phyloP scores from a whole-genome alignment of 1,284 basidiomycete genomes.

The Microbotryum violaceum region DNA sequence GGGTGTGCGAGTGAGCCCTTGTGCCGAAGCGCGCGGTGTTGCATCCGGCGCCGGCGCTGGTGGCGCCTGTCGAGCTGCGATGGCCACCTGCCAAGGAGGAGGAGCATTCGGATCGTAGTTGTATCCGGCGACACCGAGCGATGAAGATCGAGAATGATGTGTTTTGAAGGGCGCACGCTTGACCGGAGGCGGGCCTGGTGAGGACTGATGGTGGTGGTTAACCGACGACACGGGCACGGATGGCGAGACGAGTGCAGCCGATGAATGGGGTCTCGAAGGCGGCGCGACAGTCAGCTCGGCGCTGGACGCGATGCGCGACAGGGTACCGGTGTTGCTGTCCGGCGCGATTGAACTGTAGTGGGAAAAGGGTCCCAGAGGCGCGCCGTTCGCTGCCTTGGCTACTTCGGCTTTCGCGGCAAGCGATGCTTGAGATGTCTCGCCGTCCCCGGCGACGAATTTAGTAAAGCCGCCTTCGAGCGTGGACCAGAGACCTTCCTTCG shows the following conservation, averaged over 20 bases:
- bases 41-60: not conserved
- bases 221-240: conserved; percentile 13
- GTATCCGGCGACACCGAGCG: conserved; percentile 30
- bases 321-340: conserved; percentile 41
- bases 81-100: conserved; percentile 23
- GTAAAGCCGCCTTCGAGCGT: conserved; percentile 93
- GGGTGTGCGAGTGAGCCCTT: too few relatives aligned
- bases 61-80: not conserved
- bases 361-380: conserved; percentile 71
- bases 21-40: not conserved
- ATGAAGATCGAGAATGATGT: conserved; percentile 31
- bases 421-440: conserved; percentile 42
- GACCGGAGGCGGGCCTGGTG: conserved; percentile 28
- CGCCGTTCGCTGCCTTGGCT: conserved; percentile 35
- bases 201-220: conserved; percentile 14
- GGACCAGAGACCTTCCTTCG: conserved; percentile 81
- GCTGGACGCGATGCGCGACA: conserved; percentile 39
- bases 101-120: conserved; percentile 30
- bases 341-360: conserved; percentile 93
- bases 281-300: conserved; percentile 28
- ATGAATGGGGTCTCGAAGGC: conserved; percentile 3
- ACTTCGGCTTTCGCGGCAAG: conserved; percentile 34
- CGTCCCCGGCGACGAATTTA: conserved; percentile 91
- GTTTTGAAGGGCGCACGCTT: conserved; percentile 31
- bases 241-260: conserved; percentile 1